Evolutionary conservation across 352 stramenopile species (phyloP).

Genomic region (Globisporangium paroecandrum): DNA sequence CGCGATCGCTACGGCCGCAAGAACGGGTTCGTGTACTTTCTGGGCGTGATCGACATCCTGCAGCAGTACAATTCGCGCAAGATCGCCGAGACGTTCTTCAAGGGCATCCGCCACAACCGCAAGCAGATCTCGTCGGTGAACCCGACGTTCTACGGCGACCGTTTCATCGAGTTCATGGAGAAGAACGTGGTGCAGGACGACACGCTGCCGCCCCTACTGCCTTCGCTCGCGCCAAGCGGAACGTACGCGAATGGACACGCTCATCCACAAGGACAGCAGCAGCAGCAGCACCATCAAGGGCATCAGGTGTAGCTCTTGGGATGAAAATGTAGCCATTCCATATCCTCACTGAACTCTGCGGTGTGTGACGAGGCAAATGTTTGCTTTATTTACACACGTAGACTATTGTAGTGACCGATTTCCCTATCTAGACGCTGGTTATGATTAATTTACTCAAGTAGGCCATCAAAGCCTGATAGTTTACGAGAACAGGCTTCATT

Average conservation of each 20-base stretch:
- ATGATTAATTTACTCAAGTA: constrained; percentile 1
- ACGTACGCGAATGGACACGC: not conserved
- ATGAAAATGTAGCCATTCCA: constrained; percentile 3
- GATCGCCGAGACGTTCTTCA: constrained; percentile 88
- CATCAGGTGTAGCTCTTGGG: constrained; percentile 12
- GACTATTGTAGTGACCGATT: not conserved
- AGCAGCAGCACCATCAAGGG: constrained; percentile 3
- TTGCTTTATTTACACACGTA: not conserved
- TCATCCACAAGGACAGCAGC: not conserved
- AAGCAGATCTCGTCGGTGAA: constrained; percentile 88
- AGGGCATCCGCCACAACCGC: constrained; percentile 78
- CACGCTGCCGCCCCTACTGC: constrained; percentile 32
- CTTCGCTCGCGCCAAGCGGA: not conserved
- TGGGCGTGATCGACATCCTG: constrained; percentile 93
- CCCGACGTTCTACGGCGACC: constrained; percentile 84
- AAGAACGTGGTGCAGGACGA: constrained; percentile 69
- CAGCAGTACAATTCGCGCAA: constrained; percentile 93
- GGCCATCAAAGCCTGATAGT: not conserved
- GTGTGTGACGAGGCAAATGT: not conserved
- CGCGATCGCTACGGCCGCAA: constrained; percentile 54
- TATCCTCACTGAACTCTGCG: not conserved
- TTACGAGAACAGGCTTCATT: not conserved
- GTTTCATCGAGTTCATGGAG: constrained; percentile 90
- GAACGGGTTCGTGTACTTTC: constrained; percentile 87
- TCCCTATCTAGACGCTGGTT: not conserved